These are phyloP conservation scores for Entomortierella parvispora DNA, from an alignment of 192 early-diverging fungal genomes.

Conservation along the genomic window DNA sequence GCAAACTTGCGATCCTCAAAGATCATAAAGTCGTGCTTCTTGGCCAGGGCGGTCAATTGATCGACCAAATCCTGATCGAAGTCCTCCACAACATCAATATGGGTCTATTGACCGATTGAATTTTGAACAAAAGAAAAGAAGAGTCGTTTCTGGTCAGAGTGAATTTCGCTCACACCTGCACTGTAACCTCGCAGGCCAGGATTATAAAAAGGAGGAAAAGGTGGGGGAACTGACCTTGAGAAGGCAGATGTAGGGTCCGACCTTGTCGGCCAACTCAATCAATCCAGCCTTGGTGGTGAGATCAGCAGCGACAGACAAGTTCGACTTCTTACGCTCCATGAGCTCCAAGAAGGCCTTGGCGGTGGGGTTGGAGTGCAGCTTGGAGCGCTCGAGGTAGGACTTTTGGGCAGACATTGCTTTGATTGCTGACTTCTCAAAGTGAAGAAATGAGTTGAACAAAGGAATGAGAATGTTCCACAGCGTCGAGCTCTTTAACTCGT, in stretches of 20 bases:
- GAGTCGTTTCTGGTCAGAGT: too few relatives aligned
- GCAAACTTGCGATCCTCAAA: slow-evolving; percentile 99
- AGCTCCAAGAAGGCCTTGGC: slow-evolving; percentile 78
- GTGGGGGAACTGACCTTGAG: slow-evolving; percentile 73
- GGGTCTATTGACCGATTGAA: too few relatives aligned
- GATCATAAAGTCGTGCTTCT: slow-evolving; percentile 94
- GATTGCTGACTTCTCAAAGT: not conserved
- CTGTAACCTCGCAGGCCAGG: too few relatives aligned
- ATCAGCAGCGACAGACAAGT: slow-evolving; percentile 92
- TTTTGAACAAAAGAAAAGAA: too few relatives aligned
- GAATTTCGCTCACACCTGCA: too few relatives aligned
- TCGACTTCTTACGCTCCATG: slow-evolving; percentile 92
- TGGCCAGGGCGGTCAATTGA: slow-evolving; percentile 76
- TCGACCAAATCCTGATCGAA: slow-evolving; percentile 89
- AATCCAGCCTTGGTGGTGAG: slow-evolving; percentile 90
- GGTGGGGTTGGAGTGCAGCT: slow-evolving; percentile 77
- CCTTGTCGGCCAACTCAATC: slow-evolving; percentile 84
- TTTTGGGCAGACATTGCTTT: slow-evolving; percentile 37
- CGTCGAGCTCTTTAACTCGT: not conserved
- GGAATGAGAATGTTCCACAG: not conserved
- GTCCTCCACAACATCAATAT: slow-evolving; percentile 93
- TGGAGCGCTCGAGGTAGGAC: slow-evolving; percentile 77
- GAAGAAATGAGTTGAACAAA: slow-evolving; percentile 6
- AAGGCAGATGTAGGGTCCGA: slow-evolving; percentile 95
- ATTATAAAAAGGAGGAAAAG: not conserved